A percentile compares a stretch with the other conserved stretches of the same genome.
Conservation (phyloP, 2,329 filamentous ascomycete species). For the Aspergillus sp. region DNA sequence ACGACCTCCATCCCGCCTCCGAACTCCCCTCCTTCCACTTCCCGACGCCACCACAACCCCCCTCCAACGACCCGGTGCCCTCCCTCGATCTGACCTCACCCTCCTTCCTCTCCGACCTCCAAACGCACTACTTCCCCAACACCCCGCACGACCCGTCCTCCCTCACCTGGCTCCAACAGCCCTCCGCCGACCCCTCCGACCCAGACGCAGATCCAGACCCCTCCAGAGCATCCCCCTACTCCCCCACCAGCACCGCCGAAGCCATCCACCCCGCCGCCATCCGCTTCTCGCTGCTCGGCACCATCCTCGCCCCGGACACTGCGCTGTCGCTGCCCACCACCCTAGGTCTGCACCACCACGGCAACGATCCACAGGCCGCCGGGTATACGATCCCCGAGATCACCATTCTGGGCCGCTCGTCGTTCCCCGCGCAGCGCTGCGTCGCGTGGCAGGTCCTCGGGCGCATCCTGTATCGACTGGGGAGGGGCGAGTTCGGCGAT, state of each 20-base stretch:
- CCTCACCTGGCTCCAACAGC: constrained; percentile 82
- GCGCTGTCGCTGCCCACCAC: constrained; percentile 66
- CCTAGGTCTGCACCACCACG: constrained; percentile 86
- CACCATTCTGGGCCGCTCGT: constrained; percentile 68
- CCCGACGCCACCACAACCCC: constrained; percentile 31
- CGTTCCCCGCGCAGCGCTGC: constrained; percentile 78
- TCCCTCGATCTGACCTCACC: constrained; percentile 77
- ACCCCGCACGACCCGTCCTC: constrained; percentile 76
- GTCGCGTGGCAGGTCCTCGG: constrained; percentile 88
- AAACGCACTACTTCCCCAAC: constrained; percentile 87
- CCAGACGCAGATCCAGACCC: constrained; percentile 55
- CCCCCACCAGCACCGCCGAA: constrained; percentile 65
- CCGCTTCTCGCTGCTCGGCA: constrained; percentile 81
- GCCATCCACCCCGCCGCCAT: constrained; percentile 58
- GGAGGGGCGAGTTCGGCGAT: constrained; percentile 60
- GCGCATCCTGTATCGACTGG: constrained; percentile 72
- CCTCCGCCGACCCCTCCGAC: constrained; percentile 48
- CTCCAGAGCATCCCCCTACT: constrained; percentile 61
- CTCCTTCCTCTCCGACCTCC: constrained; percentile 73
- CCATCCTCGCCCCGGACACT: constrained; percentile 66
- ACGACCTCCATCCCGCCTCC: constrained; percentile 34
- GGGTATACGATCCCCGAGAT: constrained; percentile 90
- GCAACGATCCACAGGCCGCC: constrained; percentile 81
- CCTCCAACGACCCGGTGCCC: constrained; percentile 45
- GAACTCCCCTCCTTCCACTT: constrained; percentile 35